Evolutionary conservation across 164 flowering plant species (phyloP), one percentile per base, ranked within the genome.

Genomic region (Umbellularia californica): DNA sequence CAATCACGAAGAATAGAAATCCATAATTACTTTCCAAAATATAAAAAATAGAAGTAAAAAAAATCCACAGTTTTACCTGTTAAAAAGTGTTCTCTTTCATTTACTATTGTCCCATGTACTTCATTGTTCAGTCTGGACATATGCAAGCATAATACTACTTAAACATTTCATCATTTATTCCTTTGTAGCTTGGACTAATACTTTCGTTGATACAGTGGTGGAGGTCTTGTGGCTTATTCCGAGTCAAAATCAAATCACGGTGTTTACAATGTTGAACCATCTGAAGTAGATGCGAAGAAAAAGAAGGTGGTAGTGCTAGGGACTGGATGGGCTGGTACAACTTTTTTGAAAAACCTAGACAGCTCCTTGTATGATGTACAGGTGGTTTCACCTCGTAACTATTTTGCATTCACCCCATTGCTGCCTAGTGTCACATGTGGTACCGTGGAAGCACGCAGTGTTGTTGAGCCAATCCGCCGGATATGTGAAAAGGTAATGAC

Each of bases 281-380:
- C 67, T 68, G 70, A 77, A 65, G 69, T 30, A 5, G 89, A 82
- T 33, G 51, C 73, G 13, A 70, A 82, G 80, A 71, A 23, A 65
- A 94, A 92, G 81, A 92, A 90, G 89, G 85, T 92, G 68, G 79
- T 95, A 77, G 92, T 95, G 68, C 95, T 95, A 65, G 98, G 98
- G 65, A 91, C 97, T 11, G 98, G 98, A 70, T 95, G 98, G 98
- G 97, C 97, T 62, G 94, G 87, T 52, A 90, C 87, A 60, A 92
- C 92, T 82, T 95, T 95, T 75, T 77, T 95, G 50, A 95, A 88
- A 77, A 88, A 90, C 83, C 78, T 95, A 33, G 90, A 92, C 72
- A 76, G 78, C 77, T 84, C 97, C 58, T 69, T 72, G 20, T 91
- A 91, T 73, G 97, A 92, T 84, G 91, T 95, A 71, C 88, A 92